These are phyloP conservation scores for Quercus variabilis DNA, from an alignment of 306 rosid genomes.

Conservation along the genomic window DNA sequence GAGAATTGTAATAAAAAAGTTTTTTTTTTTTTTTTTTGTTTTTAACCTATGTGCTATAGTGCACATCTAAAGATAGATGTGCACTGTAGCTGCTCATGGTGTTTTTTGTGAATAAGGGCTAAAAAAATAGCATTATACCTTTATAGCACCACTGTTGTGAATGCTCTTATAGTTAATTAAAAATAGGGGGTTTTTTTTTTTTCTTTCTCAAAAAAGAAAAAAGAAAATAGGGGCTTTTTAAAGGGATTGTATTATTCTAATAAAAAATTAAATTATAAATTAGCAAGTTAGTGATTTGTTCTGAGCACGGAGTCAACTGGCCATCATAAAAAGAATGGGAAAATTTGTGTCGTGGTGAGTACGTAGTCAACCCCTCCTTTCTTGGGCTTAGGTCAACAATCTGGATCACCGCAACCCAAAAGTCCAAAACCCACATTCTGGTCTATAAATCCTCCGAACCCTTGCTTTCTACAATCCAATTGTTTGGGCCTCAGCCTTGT, in stretches of 20 bases:
- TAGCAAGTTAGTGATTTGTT: not conserved
- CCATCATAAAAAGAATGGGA: not conserved
- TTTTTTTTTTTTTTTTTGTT: too few species aligned
- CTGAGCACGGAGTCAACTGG: not conserved
- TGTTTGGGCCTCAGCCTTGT: not conserved
- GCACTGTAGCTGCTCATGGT: too few species aligned
- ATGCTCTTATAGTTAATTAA: too few species aligned
- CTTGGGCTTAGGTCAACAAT: not conserved
- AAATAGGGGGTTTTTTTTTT: fast-evolving
- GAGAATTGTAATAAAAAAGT: too few species aligned
- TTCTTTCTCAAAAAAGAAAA: too few species aligned
- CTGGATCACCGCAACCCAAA: not conserved
- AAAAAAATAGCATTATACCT: too few species aligned
- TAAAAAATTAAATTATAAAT: not conserved
- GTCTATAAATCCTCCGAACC: not conserved
- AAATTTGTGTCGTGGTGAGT: not conserved
- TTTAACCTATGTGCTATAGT: too few species aligned
- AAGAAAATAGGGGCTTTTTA: too few species aligned
- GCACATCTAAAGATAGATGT: too few species aligned
- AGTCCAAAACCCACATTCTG: not conserved
- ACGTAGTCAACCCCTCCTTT: not conserved
- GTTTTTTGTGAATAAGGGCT: too few species aligned
- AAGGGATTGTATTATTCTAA: too few species aligned
- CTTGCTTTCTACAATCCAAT: not conserved
- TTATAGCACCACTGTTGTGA: too few species aligned